Conservation (phyloP, 2,329 filamentous ascomycete species). For the Cladophialophora psammophila region DNA sequence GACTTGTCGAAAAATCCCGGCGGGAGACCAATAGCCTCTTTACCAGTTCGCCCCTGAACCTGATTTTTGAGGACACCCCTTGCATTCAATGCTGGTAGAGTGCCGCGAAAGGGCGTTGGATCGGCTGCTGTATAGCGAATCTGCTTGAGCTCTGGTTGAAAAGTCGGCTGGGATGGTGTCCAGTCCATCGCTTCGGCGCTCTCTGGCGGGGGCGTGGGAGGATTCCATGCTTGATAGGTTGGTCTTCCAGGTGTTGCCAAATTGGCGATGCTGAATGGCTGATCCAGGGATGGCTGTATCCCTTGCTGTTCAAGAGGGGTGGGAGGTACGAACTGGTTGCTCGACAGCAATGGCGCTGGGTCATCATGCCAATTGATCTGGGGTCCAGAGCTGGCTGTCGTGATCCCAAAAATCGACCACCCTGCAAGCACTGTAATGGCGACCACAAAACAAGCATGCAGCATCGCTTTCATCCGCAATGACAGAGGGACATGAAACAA, state of each 20-base stretch:
- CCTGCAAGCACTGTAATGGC: conserved; percentile 52
- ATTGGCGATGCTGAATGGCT: conserved; percentile 44
- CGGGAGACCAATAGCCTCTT: conserved; percentile 43
- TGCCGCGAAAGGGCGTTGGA: conserved; percentile 54
- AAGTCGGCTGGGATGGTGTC: conserved; percentile 52
- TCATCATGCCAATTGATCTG: conserved; percentile 45
- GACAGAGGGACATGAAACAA: conserved; percentile 38
- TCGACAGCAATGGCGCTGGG: conserved; percentile 33
- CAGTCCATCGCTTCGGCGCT: conserved; percentile 57
- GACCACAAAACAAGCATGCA: conserved; percentile 47
- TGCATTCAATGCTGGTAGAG: conserved; percentile 50
- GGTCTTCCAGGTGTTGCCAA: conserved; percentile 38
- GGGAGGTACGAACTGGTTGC: conserved; percentile 35
- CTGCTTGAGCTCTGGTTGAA: conserved; percentile 37
- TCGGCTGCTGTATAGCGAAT: conserved; percentile 45
- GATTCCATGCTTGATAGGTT: conserved; percentile 48
- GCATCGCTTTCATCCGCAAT: conserved; percentile 16
- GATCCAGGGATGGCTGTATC: conserved; percentile 13
- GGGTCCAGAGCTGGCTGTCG: conserved; percentile 52
- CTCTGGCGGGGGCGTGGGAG: conserved; percentile 45
- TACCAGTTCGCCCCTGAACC: conserved; percentile 40
- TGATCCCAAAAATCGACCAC: conserved; percentile 45
- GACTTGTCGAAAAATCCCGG: conserved; percentile 47
- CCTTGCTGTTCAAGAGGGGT: conserved; percentile 1
- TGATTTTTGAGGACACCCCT: conserved; percentile 52